phyloP scores from a whole-genome alignment of 257 asterid species.

The Nicotiana otophora region DNA sequence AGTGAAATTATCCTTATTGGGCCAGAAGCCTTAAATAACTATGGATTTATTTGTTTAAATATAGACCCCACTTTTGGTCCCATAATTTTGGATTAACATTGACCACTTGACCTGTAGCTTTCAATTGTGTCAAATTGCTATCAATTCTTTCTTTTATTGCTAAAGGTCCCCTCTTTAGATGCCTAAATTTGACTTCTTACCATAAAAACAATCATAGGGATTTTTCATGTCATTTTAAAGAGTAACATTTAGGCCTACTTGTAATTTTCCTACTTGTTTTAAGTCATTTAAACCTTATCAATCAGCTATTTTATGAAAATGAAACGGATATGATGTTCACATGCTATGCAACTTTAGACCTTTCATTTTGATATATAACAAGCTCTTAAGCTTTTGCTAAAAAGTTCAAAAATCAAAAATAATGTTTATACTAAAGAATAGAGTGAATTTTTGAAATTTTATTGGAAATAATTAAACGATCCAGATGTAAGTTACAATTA shows the following conservation, averaged over 20 bases:
- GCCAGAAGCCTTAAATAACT: background rate
- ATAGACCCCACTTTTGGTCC: constrained; percentile 6
- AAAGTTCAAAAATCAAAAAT: background rate
- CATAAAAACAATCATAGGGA: background rate
- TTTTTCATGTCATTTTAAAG: constrained; percentile 2
- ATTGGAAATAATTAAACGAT: no score
- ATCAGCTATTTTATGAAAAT: background rate
- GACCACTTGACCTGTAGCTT: background rate
- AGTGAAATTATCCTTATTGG: background rate
- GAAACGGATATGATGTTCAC: background rate
- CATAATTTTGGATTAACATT: background rate
- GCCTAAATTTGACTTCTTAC: background rate
- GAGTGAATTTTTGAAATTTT: no score
- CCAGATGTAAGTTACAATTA: no score
- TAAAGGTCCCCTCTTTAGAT: background rate
- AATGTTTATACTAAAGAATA: no score
- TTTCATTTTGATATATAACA: background rate
- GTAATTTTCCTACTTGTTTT: background rate
- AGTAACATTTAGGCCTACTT: constrained; percentile 9
- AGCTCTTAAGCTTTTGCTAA: background rate
- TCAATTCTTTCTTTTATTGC: background rate
- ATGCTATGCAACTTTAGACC: background rate
- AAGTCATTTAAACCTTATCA: background rate
- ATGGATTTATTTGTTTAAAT: background rate
- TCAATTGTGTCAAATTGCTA: background rate